Evolutionary conservation across 1,139 yeast species (phyloP), one percentile per base, ranked within the genome.

Genomic region (Debaryomycetaceae sp.): DNA sequence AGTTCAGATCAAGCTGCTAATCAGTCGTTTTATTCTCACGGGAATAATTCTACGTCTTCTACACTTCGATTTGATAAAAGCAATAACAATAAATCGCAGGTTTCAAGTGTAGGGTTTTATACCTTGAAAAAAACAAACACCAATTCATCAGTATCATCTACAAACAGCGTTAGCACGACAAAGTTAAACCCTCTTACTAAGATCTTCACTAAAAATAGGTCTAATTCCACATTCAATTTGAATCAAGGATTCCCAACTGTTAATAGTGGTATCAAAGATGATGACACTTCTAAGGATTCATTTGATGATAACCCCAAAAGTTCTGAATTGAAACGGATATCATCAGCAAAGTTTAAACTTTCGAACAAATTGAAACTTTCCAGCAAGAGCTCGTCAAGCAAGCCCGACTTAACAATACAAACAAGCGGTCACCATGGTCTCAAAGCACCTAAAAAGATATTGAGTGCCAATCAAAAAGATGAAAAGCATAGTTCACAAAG

Each of bases 51-150:
- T 4, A 54, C 58, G 2, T 49, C 58, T 9, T 58, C 65, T 4
- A 54, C 57, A 37, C 23, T 47, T 44, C 47, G 39, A 17, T 40
- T 34, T 43, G 34, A 33, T 8, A 42, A 43, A 22, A 38, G 42
- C 2, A 42, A 52, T 5, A 48, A 44, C 36, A 46, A 42, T 35
- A 11, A 46, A 49, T 59, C 70, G 17, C 71, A 63, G 41, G 60
- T 70, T 4, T 67, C 75, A 2, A 65, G 69, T 43, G 76, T 72
- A 8, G 78, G 75, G 5, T 72, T 72, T 52, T 70, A 61, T 44
- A 72, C 60, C 41, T 51, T 72, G 33, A 71, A 68, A 50, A 72
- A 71, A 47, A 54, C 58, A 31, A 55, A 57, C 34, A 70, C 76
- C 6, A 66, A 68, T 45, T 50, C 63, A 6, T 70, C 76, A 1